phyloP scores from a whole-genome alignment of 768 basidiomycete species.

The Tulasnella sp. region DNA sequence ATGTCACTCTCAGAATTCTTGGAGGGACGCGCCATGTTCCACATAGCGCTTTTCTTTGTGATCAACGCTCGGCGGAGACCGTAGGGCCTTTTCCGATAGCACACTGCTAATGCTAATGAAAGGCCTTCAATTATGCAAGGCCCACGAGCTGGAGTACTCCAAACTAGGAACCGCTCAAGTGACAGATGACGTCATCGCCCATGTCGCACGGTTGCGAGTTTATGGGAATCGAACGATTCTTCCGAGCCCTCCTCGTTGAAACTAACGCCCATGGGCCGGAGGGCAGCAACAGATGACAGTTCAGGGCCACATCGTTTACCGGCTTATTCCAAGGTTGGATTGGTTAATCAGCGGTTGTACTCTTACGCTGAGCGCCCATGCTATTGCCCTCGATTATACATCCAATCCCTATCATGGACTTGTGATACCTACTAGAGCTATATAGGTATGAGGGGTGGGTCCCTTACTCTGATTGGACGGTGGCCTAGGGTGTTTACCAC shows the following conservation, averaged over 20 bases:
- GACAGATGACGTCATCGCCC: neutral
- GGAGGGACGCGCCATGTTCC: neutral
- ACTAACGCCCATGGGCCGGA: neutral
- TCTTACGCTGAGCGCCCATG: too few species aligned
- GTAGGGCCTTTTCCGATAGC: neutral
- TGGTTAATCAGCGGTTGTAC: too few species aligned
- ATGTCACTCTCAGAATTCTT: neutral
- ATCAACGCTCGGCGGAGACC: slow-evolving; percentile 12
- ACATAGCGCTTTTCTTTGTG: neutral
- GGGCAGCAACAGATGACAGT: neutral
- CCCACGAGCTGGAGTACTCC: neutral
- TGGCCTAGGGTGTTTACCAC: too few species aligned
- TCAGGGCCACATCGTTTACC: too few species aligned
- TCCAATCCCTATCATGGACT: too few species aligned
- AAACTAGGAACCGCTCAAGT: neutral
- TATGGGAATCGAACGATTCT: neutral
- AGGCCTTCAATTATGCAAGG: neutral
- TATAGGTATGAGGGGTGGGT: too few species aligned
- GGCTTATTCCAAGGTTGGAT: too few species aligned
- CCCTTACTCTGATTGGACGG: too few species aligned
- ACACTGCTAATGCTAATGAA: neutral
- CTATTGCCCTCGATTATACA: too few species aligned
- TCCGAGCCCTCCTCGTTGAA: neutral
- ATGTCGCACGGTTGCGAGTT: neutral
- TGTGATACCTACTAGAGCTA: too few species aligned